Conservation (phyloP, 164 flowering plant genomes). For the Vitis labrusca region DNA sequence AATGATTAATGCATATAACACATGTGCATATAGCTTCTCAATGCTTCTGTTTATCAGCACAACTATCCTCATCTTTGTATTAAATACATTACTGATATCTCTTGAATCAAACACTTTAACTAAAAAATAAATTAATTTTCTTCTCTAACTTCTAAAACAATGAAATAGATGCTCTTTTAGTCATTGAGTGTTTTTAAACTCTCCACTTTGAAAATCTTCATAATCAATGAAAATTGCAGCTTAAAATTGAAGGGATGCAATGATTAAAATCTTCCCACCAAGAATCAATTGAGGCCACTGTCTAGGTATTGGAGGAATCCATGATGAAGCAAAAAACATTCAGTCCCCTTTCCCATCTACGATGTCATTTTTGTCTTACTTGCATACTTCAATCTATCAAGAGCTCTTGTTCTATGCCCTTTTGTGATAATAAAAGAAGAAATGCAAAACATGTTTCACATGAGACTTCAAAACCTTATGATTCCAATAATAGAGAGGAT, state of each 20-base stretch:
- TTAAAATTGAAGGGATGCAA: neutral
- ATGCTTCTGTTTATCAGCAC: neutral
- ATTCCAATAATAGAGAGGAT: too few relatives aligned
- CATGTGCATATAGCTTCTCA: neutral
- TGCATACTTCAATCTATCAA: too few relatives aligned
- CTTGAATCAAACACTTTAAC: neutral
- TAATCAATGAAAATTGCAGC: neutral
- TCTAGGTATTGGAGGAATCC: neutral
- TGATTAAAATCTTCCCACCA: neutral
- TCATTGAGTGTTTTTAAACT: neutral
- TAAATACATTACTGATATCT: neutral
- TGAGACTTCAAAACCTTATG: too few relatives aligned
- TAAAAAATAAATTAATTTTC: neutral
- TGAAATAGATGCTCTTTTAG: neutral
- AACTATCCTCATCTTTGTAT: constrained; percentile 1
- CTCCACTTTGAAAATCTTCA: neutral
- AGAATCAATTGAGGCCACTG: neutral
- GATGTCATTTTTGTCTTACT: too few relatives aligned
- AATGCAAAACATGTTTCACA: too few relatives aligned
- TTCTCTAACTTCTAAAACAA: neutral
- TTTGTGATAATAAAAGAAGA: too few relatives aligned
- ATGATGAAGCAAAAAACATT: neutral
- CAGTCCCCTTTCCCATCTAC: too few relatives aligned
- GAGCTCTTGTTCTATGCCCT: too few relatives aligned
- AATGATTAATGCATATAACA: neutral